These are phyloP conservation scores for Apostasia shenzhenica DNA, from an alignment of 106 monocot species.

Conservation along the genomic window DNA sequence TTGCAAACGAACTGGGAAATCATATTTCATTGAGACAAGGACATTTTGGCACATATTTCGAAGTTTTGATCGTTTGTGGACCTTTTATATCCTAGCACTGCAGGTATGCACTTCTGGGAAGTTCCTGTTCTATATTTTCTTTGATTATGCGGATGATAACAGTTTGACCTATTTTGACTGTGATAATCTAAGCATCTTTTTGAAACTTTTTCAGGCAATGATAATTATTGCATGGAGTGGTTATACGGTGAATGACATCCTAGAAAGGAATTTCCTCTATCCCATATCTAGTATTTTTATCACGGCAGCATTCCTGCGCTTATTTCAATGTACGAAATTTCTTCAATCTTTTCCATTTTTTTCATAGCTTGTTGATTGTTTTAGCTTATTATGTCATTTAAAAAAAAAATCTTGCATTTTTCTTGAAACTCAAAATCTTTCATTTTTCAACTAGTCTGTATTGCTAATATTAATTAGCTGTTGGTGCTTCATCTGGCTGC, in stretches of 20 bases:
- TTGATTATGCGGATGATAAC: not conserved
- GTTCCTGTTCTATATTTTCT: not conserved
- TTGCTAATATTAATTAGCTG: no score
- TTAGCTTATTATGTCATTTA: no score
- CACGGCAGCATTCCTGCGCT: slow-evolving; percentile 78
- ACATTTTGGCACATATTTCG: slow-evolving; percentile 98
- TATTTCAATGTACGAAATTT: slow-evolving; percentile 73
- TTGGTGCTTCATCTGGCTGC: no score
- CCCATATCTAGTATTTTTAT: slow-evolving; percentile 85
- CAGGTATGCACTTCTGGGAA: slow-evolving; percentile 48
- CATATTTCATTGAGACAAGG: slow-evolving; percentile 90
- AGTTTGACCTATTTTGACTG: not conserved
- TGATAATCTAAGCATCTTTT: not conserved
- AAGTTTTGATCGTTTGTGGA: slow-evolving; percentile 99
- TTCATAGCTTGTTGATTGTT: no score
- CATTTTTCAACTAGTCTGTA: no score
- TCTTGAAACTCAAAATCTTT: no score
- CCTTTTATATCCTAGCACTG: slow-evolving; percentile 72
- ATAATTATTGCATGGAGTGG: slow-evolving; percentile 71
- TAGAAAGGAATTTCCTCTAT: slow-evolving; percentile 55
- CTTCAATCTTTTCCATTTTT: not conserved
- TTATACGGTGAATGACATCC: slow-evolving; percentile 43
- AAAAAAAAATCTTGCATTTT: no score
- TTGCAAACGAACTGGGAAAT: slow-evolving; percentile 72
- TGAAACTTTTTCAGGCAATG: slow-evolving; percentile 60